Percentiles rank a stretch among this genome's conserved stretches.
phyloP scores from a whole-genome alignment of 805 yeast species.

The Cyberlindnera petersonii region DNA sequence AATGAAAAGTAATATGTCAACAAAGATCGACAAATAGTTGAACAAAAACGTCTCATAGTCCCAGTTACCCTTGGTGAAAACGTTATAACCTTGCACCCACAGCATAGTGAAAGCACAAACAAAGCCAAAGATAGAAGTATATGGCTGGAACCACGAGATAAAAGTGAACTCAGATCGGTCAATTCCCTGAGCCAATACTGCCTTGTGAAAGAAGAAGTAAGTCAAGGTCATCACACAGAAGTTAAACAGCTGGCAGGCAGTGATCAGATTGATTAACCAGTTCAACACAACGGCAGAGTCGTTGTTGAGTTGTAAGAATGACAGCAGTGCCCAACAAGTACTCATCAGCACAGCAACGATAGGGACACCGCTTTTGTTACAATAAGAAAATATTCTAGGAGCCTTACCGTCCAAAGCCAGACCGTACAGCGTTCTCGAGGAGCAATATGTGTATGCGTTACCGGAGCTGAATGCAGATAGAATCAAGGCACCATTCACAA shows the following conservation, averaged over 20 bases:
- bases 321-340: constrained; percentile 56
- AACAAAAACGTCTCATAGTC: constrained; percentile 56
- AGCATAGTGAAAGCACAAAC: constrained; percentile 46
- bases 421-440: constrained; percentile 65
- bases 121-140: constrained; percentile 47
- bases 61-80: constrained; percentile 68
- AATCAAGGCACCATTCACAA: constrained; percentile 74
- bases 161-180: constrained; percentile 45
- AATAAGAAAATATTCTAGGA: constrained; percentile 58
- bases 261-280: constrained; percentile 71
- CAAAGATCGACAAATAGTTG: constrained; percentile 68
- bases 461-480: constrained; percentile 82
- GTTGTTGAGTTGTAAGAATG: constrained; percentile 60
- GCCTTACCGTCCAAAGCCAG: constrained; percentile 71
- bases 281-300: constrained; percentile 59
- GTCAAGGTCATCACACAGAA: constrained; percentile 55
- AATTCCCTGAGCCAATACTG: constrained; percentile 49
- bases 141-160: constrained; percentile 59
- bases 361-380: constrained; percentile 70
- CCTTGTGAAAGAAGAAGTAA: constrained; percentile 59
- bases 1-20: constrained; percentile 44
- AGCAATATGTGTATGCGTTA: constrained; percentile 72
- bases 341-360: constrained; percentile 50
- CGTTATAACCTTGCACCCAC: constrained; percentile 63
- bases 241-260: constrained; percentile 64